A percentile compares a stretch with the other conserved stretches of the same genome.
These are phyloP conservation scores for Melaleuca quinquenervia DNA, from an alignment of 345 rosid species.

Conservation along the genomic window DNA sequence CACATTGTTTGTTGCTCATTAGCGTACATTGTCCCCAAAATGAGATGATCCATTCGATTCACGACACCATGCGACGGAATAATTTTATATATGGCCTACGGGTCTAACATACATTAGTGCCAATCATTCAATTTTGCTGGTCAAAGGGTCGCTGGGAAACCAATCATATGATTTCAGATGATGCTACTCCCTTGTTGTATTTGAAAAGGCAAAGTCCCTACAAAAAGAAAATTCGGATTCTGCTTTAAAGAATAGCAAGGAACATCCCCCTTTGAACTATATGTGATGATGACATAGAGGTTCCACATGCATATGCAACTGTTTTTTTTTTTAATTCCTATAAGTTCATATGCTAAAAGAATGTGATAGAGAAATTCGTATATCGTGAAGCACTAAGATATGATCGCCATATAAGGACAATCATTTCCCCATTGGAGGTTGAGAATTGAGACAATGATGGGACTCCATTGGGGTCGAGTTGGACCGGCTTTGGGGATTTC, in stretches of 20 bases:
- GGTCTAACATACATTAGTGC: background rate
- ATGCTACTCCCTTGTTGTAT: background rate
- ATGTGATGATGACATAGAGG: background rate
- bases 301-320: constrained; percentile 2
- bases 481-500: background rate
- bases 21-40: background rate
- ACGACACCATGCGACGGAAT: background rate
- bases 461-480: background rate
- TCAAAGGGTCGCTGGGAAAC: background rate
- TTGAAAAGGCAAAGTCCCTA: background rate
- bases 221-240: background rate
- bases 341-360: background rate
- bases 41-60: background rate
- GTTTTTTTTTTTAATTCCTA: background rate
- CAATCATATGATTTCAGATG: background rate
- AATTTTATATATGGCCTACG: background rate
- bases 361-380: background rate
- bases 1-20: background rate
- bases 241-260: background rate
- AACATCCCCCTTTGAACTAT: background rate
- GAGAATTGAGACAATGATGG: background rate
- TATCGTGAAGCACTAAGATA: background rate
- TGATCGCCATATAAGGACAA: background rate
- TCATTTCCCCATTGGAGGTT: background rate
- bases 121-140: background rate